Evolutionary conservation across 2,329 filamentous ascomycete species (phyloP).

Genomic region (Trichoderma breve): DNA sequence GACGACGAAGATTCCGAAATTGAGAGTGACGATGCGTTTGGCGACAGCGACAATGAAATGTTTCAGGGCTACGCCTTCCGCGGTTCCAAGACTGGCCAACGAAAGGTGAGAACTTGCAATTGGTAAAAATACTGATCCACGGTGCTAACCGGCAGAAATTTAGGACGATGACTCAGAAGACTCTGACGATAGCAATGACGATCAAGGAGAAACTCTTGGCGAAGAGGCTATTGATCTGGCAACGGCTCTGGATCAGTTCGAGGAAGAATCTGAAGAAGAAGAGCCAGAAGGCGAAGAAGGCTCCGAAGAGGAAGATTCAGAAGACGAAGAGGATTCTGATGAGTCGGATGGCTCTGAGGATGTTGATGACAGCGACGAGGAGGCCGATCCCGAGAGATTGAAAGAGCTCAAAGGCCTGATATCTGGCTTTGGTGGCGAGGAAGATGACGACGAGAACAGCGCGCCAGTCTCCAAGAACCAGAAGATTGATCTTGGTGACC

Average conservation of each 20-base stretch:
- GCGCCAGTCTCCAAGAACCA: constrained; percentile 53
- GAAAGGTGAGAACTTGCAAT: constrained; percentile 26
- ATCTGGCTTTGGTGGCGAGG: constrained; percentile 64
- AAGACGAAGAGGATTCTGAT: constrained; percentile 44
- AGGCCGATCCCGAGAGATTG: constrained; percentile 54
- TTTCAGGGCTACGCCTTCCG: constrained; percentile 70
- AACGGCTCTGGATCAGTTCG: constrained; percentile 54
- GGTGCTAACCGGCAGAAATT: neutral
- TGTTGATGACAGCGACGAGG: constrained; percentile 50
- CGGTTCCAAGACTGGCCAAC: constrained; percentile 42
- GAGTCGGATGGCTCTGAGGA: constrained; percentile 40
- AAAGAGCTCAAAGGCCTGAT: constrained; percentile 68
- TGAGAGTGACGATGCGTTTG: constrained; percentile 76
- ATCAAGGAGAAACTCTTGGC: constrained; percentile 58
- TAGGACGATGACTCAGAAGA: constrained; percentile 57
- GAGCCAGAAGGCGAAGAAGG: constrained; percentile 47
- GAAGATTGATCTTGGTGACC: constrained; percentile 73
- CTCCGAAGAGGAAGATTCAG: constrained; percentile 42
- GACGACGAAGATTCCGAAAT: constrained; percentile 64
- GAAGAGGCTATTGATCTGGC: constrained; percentile 60
- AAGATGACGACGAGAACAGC: constrained; percentile 48
- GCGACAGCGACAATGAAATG: constrained; percentile 80
- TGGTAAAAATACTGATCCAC: neutral
- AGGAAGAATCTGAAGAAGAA: constrained; percentile 49
- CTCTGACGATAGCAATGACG: constrained; percentile 46